Evolutionary conservation across 805 yeast species (phyloP).

Genomic region (Brettanomyces custersianus): DNA sequence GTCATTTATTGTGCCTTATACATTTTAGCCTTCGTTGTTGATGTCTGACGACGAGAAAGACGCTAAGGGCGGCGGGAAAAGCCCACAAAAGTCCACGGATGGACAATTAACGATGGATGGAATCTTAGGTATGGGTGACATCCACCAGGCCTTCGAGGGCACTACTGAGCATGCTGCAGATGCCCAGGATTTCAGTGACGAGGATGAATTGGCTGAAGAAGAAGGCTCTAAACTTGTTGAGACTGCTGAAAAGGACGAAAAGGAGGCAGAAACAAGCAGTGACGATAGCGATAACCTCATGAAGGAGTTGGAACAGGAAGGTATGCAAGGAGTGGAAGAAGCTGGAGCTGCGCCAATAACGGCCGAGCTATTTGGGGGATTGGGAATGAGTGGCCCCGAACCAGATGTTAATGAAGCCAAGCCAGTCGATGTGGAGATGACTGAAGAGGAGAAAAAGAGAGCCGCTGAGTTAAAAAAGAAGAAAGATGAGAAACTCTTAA

Average conservation of each 20-base stretch:
- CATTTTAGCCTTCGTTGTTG: no score
- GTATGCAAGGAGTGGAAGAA: constrained; percentile 27
- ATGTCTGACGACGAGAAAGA: no score
- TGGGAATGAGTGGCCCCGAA: constrained; percentile 7
- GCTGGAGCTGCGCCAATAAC: constrained; percentile 16
- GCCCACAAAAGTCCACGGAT: no score
- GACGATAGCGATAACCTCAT: constrained; percentile 29
- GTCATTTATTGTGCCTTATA: no score
- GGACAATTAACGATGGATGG: no score
- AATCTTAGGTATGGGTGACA: constrained; percentile 21
- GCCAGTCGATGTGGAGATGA: neutral
- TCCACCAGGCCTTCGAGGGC: constrained; percentile 31
- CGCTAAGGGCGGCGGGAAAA: no score
- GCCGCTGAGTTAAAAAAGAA: constrained; percentile 8
- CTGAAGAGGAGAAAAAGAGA: neutral
- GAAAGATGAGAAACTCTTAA: constrained; percentile 27
- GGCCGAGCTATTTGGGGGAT: constrained; percentile 20
- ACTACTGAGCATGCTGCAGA: constrained; percentile 75
- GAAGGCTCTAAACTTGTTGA: no score
- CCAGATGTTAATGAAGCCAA: neutral
- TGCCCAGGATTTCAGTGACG: constrained; percentile 91
- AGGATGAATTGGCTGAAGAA: constrained; percentile 82
- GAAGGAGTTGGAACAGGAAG: constrained; percentile 29
- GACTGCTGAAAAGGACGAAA: constrained; percentile 5
- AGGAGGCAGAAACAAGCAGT: constrained; percentile 16